Conservation (phyloP, 1,139 yeast species). For the Taiozyma sp. region DNA sequence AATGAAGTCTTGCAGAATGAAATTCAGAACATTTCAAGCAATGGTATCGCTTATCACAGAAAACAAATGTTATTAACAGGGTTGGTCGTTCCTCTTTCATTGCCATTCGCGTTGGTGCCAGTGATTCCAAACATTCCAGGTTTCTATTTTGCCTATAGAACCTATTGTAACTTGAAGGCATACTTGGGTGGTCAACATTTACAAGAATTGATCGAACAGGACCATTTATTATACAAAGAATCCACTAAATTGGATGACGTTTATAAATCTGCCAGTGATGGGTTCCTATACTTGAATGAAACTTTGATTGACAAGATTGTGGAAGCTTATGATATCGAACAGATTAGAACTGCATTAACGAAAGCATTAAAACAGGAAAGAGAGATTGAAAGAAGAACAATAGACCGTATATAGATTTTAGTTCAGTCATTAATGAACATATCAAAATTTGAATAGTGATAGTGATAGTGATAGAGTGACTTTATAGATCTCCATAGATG, state of each 20-base stretch:
- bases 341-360: slow-evolving; percentile 34
- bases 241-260: slow-evolving; percentile 17
- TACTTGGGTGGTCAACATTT: slow-evolving; percentile 65
- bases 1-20: slow-evolving; percentile 21
- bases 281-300: slow-evolving; percentile 25
- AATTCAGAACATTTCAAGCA: slow-evolving; percentile 26
- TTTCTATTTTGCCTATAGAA: slow-evolving; percentile 73
- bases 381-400: slow-evolving; percentile 11
- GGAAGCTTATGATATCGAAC: slow-evolving; percentile 29
- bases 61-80: slow-evolving; percentile 44
- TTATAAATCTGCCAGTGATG: slow-evolving; percentile 14
- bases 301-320: slow-evolving; percentile 28
- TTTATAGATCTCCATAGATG: too few relatives aligned
- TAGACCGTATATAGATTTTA: not conserved
- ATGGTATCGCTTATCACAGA: slow-evolving; percentile 37
- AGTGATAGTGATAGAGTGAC: too few relatives aligned
- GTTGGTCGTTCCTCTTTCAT: slow-evolving; percentile 65
- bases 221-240: slow-evolving; percentile 18
- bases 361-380: slow-evolving; percentile 48
- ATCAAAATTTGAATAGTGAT: too few relatives aligned
- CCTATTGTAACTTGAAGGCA: slow-evolving; percentile 83
- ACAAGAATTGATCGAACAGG: slow-evolving; percentile 36
- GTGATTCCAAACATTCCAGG: slow-evolving; percentile 96
- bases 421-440: too few relatives aligned
- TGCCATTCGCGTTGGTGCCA: slow-evolving; percentile 80